These are phyloP conservation scores for Agastache rugosa DNA, from an alignment of 257 asterid genomes.

Conservation along the genomic window DNA sequence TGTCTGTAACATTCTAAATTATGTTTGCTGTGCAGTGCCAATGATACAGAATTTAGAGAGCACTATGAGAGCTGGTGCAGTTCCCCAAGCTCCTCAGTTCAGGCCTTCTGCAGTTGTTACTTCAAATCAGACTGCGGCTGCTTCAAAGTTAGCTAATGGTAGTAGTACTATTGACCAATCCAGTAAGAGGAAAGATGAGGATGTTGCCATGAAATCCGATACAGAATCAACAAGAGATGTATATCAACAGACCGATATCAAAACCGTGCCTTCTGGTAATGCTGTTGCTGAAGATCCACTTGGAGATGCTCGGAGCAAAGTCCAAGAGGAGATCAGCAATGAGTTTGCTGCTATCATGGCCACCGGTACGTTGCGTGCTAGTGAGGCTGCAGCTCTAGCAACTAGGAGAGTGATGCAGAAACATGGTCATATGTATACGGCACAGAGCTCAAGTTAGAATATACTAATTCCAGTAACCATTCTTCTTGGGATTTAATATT, in stretches of 20 bases:
- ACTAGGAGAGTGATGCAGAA: slow-evolving; percentile 88
- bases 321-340: slow-evolving; percentile 79
- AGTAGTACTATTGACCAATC: slow-evolving; percentile 20
- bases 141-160: slow-evolving; percentile 27
- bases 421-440: slow-evolving; percentile 65
- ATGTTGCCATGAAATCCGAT: slow-evolving; percentile 25
- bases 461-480: neutral
- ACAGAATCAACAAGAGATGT: slow-evolving; percentile 22
- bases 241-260: slow-evolving; percentile 20
- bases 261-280: slow-evolving; percentile 34
- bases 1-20: neutral
- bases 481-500: neutral
- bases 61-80: slow-evolving; percentile 79
- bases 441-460: slow-evolving; percentile 50
- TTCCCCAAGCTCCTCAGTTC: slow-evolving; percentile 86
- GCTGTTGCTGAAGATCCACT: slow-evolving; percentile 59
- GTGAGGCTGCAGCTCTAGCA: slow-evolving; percentile 97
- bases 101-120: slow-evolving; percentile 47
- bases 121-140: slow-evolving; percentile 41
- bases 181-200: slow-evolving; percentile 6
- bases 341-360: slow-evolving; percentile 97
- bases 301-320: slow-evolving; percentile 78
- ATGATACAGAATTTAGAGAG: slow-evolving; percentile 86
- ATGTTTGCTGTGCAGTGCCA: slow-evolving; percentile 67
- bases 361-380: slow-evolving; percentile 81